Percentiles rank a stretch among this genome's conserved stretches.
Evolutionary conservation across 306 rosid species (phyloP).

Genomic region (Cucurbita pepo): DNA sequence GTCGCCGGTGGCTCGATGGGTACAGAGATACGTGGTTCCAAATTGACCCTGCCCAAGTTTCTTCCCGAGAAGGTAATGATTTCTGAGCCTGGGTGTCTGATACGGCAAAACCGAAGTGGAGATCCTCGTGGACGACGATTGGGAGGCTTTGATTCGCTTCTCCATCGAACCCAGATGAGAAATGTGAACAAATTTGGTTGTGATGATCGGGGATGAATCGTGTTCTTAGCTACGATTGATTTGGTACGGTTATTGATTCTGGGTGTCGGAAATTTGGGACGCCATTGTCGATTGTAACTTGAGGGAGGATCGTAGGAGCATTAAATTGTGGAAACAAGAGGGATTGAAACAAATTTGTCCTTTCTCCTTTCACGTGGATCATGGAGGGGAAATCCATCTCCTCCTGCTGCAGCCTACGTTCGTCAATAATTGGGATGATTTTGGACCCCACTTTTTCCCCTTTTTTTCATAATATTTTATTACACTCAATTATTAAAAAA

Average conservation of each 20-base stretch:
- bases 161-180: conserved; percentile 1
- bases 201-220: neutral
- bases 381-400: neutral
- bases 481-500: too few relatives aligned
- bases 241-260: neutral
- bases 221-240: neutral
- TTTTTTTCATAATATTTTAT: neutral
- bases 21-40: conserved; percentile 61
- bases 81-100: conserved; percentile 52
- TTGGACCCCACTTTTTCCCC: neutral
- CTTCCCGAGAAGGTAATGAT: conserved; percentile 66
- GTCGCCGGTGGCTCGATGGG: conserved; percentile 35
- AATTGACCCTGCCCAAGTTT: conserved; percentile 79
- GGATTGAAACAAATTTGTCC: neutral
- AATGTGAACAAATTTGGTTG: neutral
- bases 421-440: neutral
- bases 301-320: neutral
- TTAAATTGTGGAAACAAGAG: neutral
- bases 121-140: conserved; percentile 13
- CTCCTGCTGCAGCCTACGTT: neutral
- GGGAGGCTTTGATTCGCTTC: conserved; percentile 27
- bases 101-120: conserved; percentile 37
- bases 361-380: neutral
- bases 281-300: neutral
- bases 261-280: neutral